Evolutionary conservation across 345 rosid genomes (phyloP), one percentile per base, ranked within the genome.

Genomic region (Viola odorata): DNA sequence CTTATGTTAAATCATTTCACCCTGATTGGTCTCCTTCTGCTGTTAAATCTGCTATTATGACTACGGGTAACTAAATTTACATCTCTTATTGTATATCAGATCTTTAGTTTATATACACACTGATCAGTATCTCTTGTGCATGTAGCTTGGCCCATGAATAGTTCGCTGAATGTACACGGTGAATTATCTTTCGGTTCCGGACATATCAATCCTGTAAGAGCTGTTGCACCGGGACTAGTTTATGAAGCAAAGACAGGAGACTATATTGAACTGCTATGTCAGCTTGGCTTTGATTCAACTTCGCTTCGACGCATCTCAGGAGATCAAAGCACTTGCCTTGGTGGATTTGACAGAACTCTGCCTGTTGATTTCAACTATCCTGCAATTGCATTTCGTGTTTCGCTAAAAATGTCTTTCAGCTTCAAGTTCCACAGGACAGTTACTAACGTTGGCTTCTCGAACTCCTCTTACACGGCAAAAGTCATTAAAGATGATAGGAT

Each of bases 11-110:
- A 36, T 7, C 67, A 54, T 13, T 53, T 32, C 67, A 63, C 14
- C 60, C 53, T 42, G 59, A 63, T 8, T 63, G 59, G 55, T 61
- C 64, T 49, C 64, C 64, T 49, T 4, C 64, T 13, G 55, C 64
- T 3, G 45, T 58, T 8, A 60, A 47, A 32, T 60, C 63, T 37
- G 53, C 63, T 12, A 60, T 60, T 37, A 62, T 62, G 57, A 62
- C 67, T 1, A 53, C 67, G 10, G 59, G 67, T 63, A 60, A 47
- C 50, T 6, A 47, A 47, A 12, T 9, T 6, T 11, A 7, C 50
- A 9, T 3, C 50, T 6, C 36, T 51, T 16, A 5, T 14, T 7
- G 7, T 7, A 6, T 15, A 51, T 51, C 54, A 8, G 15, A 5
- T 51, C 32, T n/a, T 49, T 23, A 23, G 52, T 14, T 49, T 49